A percentile compares a stretch with the other conserved stretches of the same genome.
Evolutionary conservation across 164 flowering plant species (phyloP).

Genomic region (Macadamia tetraphylla): DNA sequence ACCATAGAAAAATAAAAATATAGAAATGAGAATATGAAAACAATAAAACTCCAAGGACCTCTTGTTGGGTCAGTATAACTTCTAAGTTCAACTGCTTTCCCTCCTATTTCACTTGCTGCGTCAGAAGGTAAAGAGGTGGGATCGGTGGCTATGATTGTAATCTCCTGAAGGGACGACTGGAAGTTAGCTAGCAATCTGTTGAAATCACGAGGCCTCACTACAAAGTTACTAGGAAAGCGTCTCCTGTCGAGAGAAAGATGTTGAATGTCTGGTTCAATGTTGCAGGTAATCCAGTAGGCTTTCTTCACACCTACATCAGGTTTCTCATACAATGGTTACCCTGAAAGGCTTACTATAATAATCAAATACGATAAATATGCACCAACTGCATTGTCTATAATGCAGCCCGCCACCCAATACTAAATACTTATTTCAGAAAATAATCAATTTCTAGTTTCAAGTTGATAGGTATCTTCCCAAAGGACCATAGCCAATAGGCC

Average conservation of each 20-base stretch:
- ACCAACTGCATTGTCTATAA: neutral
- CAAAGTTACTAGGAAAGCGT: constrained; percentile 70
- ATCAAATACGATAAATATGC: neutral
- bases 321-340: constrained; percentile 4
- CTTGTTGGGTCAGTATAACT: constrained; percentile 92
- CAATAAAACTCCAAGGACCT: constrained; percentile 36
- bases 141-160: constrained; percentile 88
- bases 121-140: constrained; percentile 55
- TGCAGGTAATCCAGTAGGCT: constrained; percentile 89
- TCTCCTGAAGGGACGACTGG: constrained; percentile 94
- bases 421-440: neutral
- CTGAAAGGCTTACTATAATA: no score
- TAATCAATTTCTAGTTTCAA: neutral
- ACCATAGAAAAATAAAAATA: constrained; percentile 1
- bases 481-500: neutral
- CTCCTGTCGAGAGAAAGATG: constrained; percentile 80
- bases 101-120: constrained; percentile 69
- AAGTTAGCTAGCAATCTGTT: constrained; percentile 82
- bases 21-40: neutral
- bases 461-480: no score
- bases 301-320: constrained; percentile 67
- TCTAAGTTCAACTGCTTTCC: constrained; percentile 94
- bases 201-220: constrained; percentile 87
- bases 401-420: neutral
- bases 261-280: constrained; percentile 87